Conservation (phyloP, 1,284 basidiomycete genomes). For the Moniliophthora roreri region DNA sequence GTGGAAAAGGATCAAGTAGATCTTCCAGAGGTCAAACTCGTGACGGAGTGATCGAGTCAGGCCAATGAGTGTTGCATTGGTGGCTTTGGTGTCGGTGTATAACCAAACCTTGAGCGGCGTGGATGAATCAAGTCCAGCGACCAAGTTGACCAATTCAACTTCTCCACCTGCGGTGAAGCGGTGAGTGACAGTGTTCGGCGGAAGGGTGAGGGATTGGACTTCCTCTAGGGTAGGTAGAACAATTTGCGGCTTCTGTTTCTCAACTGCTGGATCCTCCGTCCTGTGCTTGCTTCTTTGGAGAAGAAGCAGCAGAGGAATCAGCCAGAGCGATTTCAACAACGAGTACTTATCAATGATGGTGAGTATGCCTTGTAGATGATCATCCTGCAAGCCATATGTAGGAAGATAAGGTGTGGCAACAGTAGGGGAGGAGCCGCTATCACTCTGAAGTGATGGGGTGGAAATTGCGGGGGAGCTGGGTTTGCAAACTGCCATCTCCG, state of each 20-base stretch:
- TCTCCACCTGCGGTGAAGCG: background rate
- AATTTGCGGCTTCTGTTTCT: background rate
- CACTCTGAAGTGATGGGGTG: background rate
- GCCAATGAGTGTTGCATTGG: background rate
- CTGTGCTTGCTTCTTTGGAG: too few species aligned
- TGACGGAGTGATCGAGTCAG: background rate
- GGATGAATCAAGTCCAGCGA: background rate
- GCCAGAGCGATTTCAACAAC: too few species aligned
- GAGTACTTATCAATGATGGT: too few species aligned
- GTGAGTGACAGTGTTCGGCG: background rate
- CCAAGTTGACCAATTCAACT: background rate
- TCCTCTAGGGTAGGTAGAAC: background rate
- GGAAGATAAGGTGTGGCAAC: background rate
- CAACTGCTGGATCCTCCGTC: too few species aligned
- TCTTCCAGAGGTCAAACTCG: slow-evolving; percentile 1
- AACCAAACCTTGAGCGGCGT: background rate
- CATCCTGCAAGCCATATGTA: background rate
- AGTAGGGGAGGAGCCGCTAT: background rate
- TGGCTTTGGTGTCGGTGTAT: background rate
- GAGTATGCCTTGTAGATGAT: too few species aligned
- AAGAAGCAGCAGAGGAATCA: too few species aligned
- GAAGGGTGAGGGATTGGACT: background rate
- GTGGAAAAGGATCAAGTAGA: background rate
- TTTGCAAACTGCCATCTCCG: background rate
- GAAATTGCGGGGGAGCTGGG: background rate